These are phyloP conservation scores for Scenedesmus sp. DNA, from an alignment of 163 green algal genomes.

Conservation along the genomic window DNA sequence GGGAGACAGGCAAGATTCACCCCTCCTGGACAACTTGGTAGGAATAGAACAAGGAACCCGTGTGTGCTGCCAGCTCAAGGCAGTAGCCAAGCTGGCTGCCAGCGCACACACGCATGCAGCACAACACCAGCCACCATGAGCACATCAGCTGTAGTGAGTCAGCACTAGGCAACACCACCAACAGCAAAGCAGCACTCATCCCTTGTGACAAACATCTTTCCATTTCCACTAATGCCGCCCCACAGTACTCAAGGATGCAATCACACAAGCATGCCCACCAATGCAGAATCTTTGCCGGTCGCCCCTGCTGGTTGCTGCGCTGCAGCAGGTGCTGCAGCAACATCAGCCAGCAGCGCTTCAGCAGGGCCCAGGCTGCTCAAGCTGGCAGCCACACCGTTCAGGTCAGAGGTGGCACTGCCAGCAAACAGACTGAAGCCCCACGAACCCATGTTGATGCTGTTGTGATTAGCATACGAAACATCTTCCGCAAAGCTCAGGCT, in stretches of 20 bases:
- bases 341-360: not conserved
- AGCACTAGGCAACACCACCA: not conserved
- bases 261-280: not conserved
- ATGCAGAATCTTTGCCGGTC: not conserved
- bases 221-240: not conserved
- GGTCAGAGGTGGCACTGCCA: not conserved
- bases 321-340: not conserved
- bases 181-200: not conserved
- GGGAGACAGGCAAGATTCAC: no score
- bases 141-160: not conserved
- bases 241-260: not conserved
- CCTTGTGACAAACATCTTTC: not conserved
- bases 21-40: not conserved
- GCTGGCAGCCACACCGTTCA: not conserved
- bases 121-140: not conserved
- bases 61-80: not conserved
- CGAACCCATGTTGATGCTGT: not conserved
- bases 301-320: not conserved
- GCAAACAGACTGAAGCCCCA: constrained; percentile 42
- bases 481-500: not conserved
- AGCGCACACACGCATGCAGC: not conserved
- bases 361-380: not conserved
- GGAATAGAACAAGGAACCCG: not conserved
- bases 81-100: not conserved
- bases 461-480: not conserved